phyloP scores from a whole-genome alignment of 2,329 filamentous ascomycete genomes.

The Nothophoma quercina region DNA sequence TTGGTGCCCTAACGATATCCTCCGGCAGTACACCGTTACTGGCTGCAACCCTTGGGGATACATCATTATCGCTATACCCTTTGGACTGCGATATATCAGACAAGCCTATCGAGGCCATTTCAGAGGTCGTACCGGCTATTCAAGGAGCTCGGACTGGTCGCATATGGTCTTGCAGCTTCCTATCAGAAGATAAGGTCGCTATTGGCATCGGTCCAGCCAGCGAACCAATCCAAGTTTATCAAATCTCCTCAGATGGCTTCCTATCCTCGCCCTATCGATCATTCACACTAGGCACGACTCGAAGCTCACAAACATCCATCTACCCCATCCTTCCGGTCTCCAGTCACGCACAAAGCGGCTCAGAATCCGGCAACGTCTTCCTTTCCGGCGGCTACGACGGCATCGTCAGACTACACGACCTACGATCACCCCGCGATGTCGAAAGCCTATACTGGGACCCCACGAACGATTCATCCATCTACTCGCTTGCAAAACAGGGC shows the following conservation, averaged over 20 bases:
- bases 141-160: constrained; percentile 30
- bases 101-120: constrained; percentile 29
- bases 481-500: constrained; percentile 65
- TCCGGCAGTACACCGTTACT: constrained; percentile 54
- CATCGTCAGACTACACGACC: constrained; percentile 65
- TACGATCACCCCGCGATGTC: constrained; percentile 60
- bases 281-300: constrained; percentile 44
- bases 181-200: constrained; percentile 60
- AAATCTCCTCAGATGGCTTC: constrained; percentile 57
- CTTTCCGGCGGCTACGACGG: constrained; percentile 68
- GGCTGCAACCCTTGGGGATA: constrained; percentile 60
- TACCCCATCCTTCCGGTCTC: constrained; percentile 57
- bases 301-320: constrained; percentile 45
- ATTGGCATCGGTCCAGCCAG: constrained; percentile 57
- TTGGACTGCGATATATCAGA: constrained; percentile 40
- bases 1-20: constrained; percentile 60
- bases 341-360: constrained; percentile 36
- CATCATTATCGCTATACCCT: constrained; percentile 55
- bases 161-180: constrained; percentile 61
- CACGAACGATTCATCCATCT: constrained; percentile 66
- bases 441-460: constrained; percentile 62
- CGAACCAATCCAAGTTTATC: constrained; percentile 59
- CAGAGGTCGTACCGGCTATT: constrained; percentile 26
- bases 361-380: constrained; percentile 59
- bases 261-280: constrained; percentile 48